Evolutionary conservation across 805 yeast genomes (phyloP).

Genomic region (Citeromyces nyonsensis): DNA sequence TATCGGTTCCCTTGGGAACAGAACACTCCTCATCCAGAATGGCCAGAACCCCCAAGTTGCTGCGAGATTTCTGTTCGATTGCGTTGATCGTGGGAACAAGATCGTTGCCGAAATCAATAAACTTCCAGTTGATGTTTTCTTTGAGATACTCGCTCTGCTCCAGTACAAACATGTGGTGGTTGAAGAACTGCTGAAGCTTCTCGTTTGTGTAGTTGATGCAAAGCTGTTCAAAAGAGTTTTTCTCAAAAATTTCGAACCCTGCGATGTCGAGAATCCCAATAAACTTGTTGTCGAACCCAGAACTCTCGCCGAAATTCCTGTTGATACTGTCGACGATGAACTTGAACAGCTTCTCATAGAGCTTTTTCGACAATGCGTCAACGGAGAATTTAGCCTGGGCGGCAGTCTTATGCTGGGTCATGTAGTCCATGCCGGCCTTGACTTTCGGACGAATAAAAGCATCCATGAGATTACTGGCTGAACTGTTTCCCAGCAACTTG

Average conservation of each 20-base stretch:
- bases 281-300: conserved; percentile 15
- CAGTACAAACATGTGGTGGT: conserved; percentile 43
- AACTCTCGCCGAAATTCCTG: conserved; percentile 29
- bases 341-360: conserved; percentile 77
- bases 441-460: conserved; percentile 68
- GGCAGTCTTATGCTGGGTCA: conserved; percentile 66
- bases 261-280: conserved; percentile 49
- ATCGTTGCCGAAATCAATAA: conserved; percentile 89
- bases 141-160: conserved; percentile 46
- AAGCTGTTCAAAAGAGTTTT: conserved; percentile 42
- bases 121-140: conserved; percentile 51
- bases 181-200: conserved; percentile 43
- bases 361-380: conserved; percentile 76
- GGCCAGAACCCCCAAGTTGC: conserved; percentile 60
- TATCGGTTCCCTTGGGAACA: conserved; percentile 80
- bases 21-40: conserved; percentile 90
- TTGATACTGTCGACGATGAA: conserved; percentile 67
- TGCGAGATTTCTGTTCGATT: conserved; percentile 53
- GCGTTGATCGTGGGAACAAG: conserved; percentile 88
- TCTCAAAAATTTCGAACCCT: conserved; percentile 44
- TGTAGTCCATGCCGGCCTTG: conserved; percentile 81
- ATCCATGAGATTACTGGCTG: conserved; percentile 32
- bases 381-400: conserved; percentile 67
- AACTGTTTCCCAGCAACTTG: conserved; percentile 47
- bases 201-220: conserved; percentile 50